These are phyloP conservation scores for Tilletia setariae DNA, from an alignment of 1,284 basidiomycete species.

Conservation along the genomic window DNA sequence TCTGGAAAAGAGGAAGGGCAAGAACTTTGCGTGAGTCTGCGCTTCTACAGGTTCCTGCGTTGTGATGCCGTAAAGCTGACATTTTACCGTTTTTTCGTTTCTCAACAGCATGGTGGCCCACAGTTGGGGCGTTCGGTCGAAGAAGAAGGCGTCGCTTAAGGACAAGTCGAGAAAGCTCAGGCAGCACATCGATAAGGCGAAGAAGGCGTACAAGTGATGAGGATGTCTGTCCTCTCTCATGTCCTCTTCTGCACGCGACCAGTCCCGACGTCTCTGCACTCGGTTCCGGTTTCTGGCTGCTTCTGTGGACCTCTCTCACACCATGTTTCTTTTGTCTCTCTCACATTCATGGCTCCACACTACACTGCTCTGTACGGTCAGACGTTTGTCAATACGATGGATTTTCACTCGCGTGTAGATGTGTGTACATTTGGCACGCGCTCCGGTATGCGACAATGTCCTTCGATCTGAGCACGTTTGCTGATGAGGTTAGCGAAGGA, in stretches of 20 bases:
- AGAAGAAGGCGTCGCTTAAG: conserved; percentile 48
- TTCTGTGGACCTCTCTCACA: too few relatives aligned
- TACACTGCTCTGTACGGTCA: background rate
- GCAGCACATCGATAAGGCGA: conserved; percentile 45
- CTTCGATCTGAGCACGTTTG: conserved; percentile 33
- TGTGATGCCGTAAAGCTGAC: background rate
- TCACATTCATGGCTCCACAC: background rate
- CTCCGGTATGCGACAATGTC: conserved; percentile 35
- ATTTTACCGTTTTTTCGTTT: background rate
- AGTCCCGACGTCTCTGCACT: background rate
- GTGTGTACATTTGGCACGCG: conserved; percentile 41
- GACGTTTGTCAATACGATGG: background rate
- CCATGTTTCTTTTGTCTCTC: background rate
- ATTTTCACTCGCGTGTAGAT: conserved; percentile 20
- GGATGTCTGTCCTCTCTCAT: background rate
- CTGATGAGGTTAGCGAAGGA: conserved; percentile 15
- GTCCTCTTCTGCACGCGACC: background rate
- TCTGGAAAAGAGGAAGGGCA: conserved; percentile 44
- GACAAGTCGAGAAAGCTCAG: conserved; percentile 47
- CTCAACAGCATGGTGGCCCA: conserved; percentile 37
- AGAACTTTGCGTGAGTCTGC: conserved; percentile 43
- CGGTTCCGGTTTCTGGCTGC: background rate
- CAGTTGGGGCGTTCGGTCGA: conserved; percentile 46
- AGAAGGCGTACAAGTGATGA: conserved; percentile 40
- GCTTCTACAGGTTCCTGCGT: background rate